phyloP scores from a whole-genome alignment of 257 asterid species.

The Solanum rostratum region DNA sequence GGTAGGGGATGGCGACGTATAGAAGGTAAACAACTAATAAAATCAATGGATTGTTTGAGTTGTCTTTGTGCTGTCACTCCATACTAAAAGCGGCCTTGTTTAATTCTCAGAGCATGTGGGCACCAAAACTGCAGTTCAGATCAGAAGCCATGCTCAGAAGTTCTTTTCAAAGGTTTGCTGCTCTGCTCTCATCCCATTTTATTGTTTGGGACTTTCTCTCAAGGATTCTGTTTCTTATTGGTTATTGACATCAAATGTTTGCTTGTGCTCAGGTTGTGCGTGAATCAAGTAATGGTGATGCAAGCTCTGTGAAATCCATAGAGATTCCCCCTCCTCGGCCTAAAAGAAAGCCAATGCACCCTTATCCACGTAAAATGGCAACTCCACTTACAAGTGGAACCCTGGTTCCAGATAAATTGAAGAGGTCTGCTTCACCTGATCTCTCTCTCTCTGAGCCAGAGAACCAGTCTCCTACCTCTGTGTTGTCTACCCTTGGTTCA shows the following conservation, averaged over 20 bases:
- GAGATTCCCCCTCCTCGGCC: conserved; percentile 99
- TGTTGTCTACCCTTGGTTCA: conserved; percentile 48
- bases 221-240: conserved; percentile 9
- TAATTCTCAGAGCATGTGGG: conserved; percentile 68
- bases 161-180: conserved; percentile 86
- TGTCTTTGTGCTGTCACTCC: background rate
- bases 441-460: conserved; percentile 17
- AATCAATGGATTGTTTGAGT: background rate
- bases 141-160: conserved; percentile 97
- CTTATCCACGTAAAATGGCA: conserved; percentile 79
- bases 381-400: conserved; percentile 15
- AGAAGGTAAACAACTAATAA: conserved; percentile 44
- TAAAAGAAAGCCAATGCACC: conserved; percentile 88
- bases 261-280: conserved; percentile 85
- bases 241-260: conserved; percentile 1
- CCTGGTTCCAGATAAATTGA: conserved; percentile 21
- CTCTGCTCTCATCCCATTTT: conserved; percentile 39
- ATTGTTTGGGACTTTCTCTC: conserved; percentile 20
- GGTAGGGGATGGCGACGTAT: conserved; percentile 96
- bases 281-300: conserved; percentile 44
- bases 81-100: background rate
- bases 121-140: conserved; percentile 92
- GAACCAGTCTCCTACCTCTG: conserved; percentile 69
- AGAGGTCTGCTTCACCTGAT: conserved; percentile 17
- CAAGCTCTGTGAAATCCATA: conserved; percentile 33